These are phyloP conservation scores for Mariannaea sp. DNA, from an alignment of 2,329 filamentous ascomycete species.

Conservation along the genomic window DNA sequence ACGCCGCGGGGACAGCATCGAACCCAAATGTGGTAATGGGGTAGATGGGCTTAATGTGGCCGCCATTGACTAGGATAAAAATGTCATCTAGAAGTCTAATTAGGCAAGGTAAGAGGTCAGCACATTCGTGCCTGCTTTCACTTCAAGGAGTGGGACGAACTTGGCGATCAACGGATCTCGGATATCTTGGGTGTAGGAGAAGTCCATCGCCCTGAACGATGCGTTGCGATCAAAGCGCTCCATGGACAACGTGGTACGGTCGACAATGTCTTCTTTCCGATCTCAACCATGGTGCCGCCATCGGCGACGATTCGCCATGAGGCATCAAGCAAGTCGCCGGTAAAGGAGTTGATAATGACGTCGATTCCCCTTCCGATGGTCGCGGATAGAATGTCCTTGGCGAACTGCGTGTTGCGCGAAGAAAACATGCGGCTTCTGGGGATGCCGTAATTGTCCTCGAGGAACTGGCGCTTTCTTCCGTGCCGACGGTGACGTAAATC, in stretches of 20 bases:
- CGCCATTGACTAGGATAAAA: background rate
- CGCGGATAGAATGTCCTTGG: constrained; percentile 29
- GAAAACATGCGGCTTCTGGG: constrained; percentile 42
- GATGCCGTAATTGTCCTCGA: too few relatives aligned
- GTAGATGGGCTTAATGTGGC: constrained; percentile 1
- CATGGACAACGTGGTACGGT: constrained; percentile 40
- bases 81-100: background rate
- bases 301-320: constrained; percentile 43
- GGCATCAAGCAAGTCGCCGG: constrained; percentile 42
- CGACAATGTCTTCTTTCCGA: constrained; percentile 45
- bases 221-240: constrained; percentile 43
- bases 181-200: constrained; percentile 30
- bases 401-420: constrained; percentile 40
- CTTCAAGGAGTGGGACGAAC: background rate
- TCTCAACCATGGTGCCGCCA: constrained; percentile 47
- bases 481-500: too few relatives aligned
- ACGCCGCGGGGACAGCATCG: constrained; percentile 43
- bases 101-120: background rate
- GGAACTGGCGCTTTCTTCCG: too few relatives aligned
- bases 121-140: too few relatives aligned
- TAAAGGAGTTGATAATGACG: constrained; percentile 44
- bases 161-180: constrained; percentile 2
- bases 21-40: constrained; percentile 38
- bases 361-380: constrained; percentile 44
- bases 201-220: constrained; percentile 49